Base-by-base conservation (phyloP, 2,329 filamentous ascomycete genomes). In the Cercospora sesami region DNA sequence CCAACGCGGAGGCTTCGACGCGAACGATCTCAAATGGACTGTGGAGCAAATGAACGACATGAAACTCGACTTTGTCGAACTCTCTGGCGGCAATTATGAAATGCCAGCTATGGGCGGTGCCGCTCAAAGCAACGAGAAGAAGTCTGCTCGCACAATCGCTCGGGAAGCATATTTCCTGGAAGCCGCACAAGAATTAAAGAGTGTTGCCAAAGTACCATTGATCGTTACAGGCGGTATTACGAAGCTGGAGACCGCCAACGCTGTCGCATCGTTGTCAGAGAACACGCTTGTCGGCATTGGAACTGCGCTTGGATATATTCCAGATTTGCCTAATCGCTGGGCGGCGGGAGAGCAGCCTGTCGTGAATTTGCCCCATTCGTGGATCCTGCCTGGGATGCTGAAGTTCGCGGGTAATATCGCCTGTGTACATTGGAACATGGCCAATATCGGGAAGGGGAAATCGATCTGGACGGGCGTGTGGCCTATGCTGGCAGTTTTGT, bases 31-130 rank as follows among this genome's bases (percentile, higher is more conserved):
- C 4, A 62, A 53, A 14, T 69, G 63, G 64, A 58, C 65, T 5
- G 67, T 69, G 1, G 55, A 68, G 39, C 53, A 65, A 12, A 57
- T 71, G 8, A 67, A 68, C 26, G 39, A 42, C 5, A 66, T 68
- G 65, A 31, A 60, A 8, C 51, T 71, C 16, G 69, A 71, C n/a
- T 70, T 71, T 18, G 58, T 71, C n/a, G 69, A 71, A 39, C n/a
- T 71, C 1, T 68, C 65, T 45, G 69, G 68, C 5, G 69, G 69
- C 3, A 65, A 51, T 8, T 62, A 64, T 12, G 69, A 71, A 36
- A 45, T 48, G 18, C 69, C 67, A 14, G 67, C 69, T 3, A 69
- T 71, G 64, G 45, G 57, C 0, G 69, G 67, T 3, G 39, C 61
- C 31, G 51, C 62, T 21, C 60, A 39, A 26, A 45, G 66, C 21